Percentiles rank a stretch among this genome's conserved stretches.
These are phyloP conservation scores for Mangifera indica DNA, from an alignment of 345 rosid species.

Conservation along the genomic window DNA sequence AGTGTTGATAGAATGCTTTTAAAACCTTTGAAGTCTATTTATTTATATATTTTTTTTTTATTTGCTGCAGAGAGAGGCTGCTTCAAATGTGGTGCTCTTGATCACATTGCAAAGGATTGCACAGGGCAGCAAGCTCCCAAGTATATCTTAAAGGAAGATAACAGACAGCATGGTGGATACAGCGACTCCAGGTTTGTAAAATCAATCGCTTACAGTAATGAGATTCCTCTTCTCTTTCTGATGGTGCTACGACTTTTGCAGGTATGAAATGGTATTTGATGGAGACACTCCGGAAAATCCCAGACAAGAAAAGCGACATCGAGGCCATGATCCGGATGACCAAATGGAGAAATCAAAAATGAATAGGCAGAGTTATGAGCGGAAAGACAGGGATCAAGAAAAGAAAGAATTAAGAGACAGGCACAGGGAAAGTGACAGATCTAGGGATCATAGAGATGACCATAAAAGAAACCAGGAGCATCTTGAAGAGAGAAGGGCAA, in stretches of 20 bases:
- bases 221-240: conserved; percentile 7
- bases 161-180: conserved; percentile 67
- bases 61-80: conserved; percentile 61
- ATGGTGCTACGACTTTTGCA: conserved; percentile 21
- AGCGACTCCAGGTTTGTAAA: conserved; percentile 48
- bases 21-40: background rate
- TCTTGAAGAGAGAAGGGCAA: conserved; percentile 24
- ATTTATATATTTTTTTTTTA: background rate
- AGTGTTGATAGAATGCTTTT: background rate
- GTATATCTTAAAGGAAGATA: conserved; percentile 63
- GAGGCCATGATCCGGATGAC: conserved; percentile 34
- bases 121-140: conserved; percentile 51
- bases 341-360: conserved; percentile 31
- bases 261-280: conserved; percentile 91
- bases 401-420: conserved; percentile 29
- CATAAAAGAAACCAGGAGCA: conserved; percentile 27
- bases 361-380: conserved; percentile 33
- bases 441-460: conserved; percentile 33
- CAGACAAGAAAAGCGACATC: conserved; percentile 43
- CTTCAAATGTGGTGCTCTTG: conserved; percentile 81
- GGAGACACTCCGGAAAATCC: conserved; percentile 52
- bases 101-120: conserved; percentile 86
- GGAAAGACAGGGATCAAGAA: conserved; percentile 31
- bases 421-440: conserved; percentile 41
- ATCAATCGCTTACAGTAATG: background rate